Conservation (phyloP, 2,329 filamentous ascomycete genomes). For the Teratosphaeria gauchensis region DNA sequence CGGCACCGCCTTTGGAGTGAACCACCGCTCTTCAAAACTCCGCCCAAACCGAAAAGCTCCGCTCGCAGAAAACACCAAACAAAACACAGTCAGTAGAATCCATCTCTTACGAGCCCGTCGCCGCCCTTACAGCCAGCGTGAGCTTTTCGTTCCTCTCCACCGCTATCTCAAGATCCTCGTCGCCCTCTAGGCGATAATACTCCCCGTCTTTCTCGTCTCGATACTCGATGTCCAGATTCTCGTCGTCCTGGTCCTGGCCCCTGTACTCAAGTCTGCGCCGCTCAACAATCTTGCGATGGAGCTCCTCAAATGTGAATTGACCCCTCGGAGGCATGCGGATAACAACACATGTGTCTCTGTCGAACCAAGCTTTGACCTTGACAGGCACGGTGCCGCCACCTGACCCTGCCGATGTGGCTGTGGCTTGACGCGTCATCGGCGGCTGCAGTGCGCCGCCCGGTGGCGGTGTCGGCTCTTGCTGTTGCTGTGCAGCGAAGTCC, state of each 20-base stretch:
- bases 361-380: slow-evolving; percentile 93
- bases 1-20: background rate
- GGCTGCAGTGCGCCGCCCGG: background rate
- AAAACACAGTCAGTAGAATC: background rate
- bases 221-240: slow-evolving; percentile 66
- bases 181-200: slow-evolving; percentile 64
- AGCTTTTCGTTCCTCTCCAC: slow-evolving; percentile 80
- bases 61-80: background rate
- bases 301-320: slow-evolving; percentile 59
- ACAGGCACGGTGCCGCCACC: slow-evolving; percentile 43
- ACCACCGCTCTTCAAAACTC: background rate
- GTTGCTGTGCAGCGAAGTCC: slow-evolving; percentile 10
- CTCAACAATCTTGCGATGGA: slow-evolving; percentile 77
- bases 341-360: slow-evolving; percentile 74
- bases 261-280: slow-evolving; percentile 60
- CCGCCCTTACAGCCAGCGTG: slow-evolving; percentile 46
- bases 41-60: background rate
- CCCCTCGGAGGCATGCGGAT: slow-evolving; percentile 72
- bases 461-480: background rate
- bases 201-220: slow-evolving; percentile 72
- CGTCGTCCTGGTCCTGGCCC: slow-evolving; percentile 26
- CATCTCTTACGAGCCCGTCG: slow-evolving; percentile 3
- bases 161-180: slow-evolving; percentile 72
- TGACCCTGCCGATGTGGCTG: slow-evolving; percentile 9
- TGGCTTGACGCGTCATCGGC: slow-evolving; percentile 5